phyloP scores from a whole-genome alignment of 73 alveolate genomes.

The Paramecium caudatum region DNA sequence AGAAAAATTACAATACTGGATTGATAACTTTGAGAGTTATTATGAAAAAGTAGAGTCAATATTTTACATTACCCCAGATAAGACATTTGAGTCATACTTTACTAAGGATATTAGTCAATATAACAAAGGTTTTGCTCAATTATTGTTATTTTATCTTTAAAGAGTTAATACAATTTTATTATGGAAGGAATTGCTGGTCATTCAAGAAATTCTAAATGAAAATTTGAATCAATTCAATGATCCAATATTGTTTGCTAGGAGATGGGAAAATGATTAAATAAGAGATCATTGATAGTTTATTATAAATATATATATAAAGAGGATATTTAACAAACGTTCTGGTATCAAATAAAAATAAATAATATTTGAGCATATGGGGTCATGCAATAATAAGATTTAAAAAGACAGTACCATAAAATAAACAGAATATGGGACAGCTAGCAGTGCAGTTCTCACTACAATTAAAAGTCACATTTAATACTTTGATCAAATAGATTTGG shows the following conservation, averaged over 20 bases:
- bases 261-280: neutral
- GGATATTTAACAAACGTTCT: no score
- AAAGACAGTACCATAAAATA: neutral
- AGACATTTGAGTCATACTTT: neutral
- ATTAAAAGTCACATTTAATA: neutral
- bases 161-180: neutral
- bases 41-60: neutral
- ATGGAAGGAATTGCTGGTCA: neutral
- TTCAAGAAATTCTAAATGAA: neutral
- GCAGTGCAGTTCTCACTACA: neutral
- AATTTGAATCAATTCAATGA: constrained; percentile 9
- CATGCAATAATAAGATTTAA: constrained; percentile 9
- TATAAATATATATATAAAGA: neutral
- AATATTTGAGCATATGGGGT: no score
- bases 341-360: no score
- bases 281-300: neutral
- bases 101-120: neutral
- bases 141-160: neutral
- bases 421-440: constrained; percentile 10
- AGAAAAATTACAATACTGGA: neutral
- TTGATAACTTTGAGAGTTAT: neutral
- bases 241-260: constrained; percentile 55
- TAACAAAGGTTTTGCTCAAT: neutral
- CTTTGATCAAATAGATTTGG: constrained; percentile 42
- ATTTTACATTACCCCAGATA: neutral